Evolutionary conservation across 2,329 filamentous ascomycete genomes (phyloP), one percentile per base, ranked within the genome.

Genomic region (Esteya vermicola): DNA sequence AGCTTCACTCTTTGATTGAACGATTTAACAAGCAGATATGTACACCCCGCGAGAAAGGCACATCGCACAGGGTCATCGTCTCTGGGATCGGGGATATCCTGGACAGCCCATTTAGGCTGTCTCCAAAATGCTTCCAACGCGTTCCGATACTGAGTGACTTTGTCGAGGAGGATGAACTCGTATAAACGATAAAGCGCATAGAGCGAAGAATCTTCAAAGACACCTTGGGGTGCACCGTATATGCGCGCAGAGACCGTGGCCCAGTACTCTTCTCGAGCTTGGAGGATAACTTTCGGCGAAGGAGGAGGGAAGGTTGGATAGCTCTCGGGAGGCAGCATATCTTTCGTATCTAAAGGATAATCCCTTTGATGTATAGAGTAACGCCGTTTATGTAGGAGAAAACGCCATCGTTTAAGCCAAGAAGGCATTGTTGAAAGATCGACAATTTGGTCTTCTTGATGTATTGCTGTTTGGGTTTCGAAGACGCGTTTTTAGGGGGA

Each of bases 261-360:
- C 32, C 38, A 40, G 21, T 40, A 40, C 20, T 35, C 23, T n/a
- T 36, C 33, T 12, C 23, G 38, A 9, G 16, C 4, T n/a, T 30
- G 6, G 9, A 40, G 33, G 16, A 40, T 40, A 20, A 10, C 25
- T 14, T 20, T 23, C 1, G 38, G 38, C 4, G 23, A 19, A 21
- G 38, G 32, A 7, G 38, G 38, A 4, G 38, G 38, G 14, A 40
- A 40, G 53, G 14, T 49, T 34, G 25, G 45, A 45, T 36, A 54
- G 45, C n/a, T n/a, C n/a, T n/a, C n/a, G n/a, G n/a, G n/a, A n/a
- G n/a, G n/a, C n/a, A n/a, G n/a, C n/a, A n/a, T n/a, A n/a, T n/a
- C n/a, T n/a, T n/a, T n/a, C n/a, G n/a, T n/a, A n/a, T n/a, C n/a
- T n/a, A n/a, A n/a, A n/a, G n/a, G n/a, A n/a, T n/a, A n/a, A n/a